phyloP scores from a whole-genome alignment of 768 basidiomycete genomes.

The Psilocybe cubensis region DNA sequence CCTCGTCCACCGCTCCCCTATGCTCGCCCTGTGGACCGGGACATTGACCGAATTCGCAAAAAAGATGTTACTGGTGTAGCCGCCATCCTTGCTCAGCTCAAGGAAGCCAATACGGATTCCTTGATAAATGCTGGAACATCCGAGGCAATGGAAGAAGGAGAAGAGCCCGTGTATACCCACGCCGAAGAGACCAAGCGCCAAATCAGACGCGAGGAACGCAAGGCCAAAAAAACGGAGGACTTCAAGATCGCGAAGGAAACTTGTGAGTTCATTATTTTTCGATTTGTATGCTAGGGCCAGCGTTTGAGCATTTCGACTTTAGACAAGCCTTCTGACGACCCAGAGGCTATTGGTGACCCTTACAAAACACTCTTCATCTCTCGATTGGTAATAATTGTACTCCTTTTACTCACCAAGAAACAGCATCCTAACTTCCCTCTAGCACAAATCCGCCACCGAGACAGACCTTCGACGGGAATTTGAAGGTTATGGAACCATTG shows the following conservation, averaged over 20 bases:
- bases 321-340: slow-evolving; percentile 94
- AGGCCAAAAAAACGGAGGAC: slow-evolving; percentile 73
- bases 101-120: slow-evolving; percentile 76
- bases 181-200: slow-evolving; percentile 85
- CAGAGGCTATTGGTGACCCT: slow-evolving; percentile 92
- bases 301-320: slow-evolving; percentile 15
- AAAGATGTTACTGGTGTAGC: slow-evolving; percentile 84
- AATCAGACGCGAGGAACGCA: slow-evolving; percentile 76
- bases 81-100: slow-evolving; percentile 67
- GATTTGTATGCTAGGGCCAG: not conserved
- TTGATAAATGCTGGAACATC: slow-evolving; percentile 59
- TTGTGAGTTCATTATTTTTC: slow-evolving; percentile 57
- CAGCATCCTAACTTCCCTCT: slow-evolving; percentile 12
- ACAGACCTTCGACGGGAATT: slow-evolving; percentile 94
- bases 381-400: slow-evolving; percentile 60
- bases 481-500: slow-evolving; percentile 93
- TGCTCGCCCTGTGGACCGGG: slow-evolving; percentile 80
- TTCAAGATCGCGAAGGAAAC: slow-evolving; percentile 83
- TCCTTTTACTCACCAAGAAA: not conserved
- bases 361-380: slow-evolving; percentile 99
- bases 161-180: slow-evolving; percentile 79
- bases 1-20: slow-evolving; percentile 92
- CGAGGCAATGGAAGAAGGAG: slow-evolving; percentile 83
- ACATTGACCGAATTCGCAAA: slow-evolving; percentile 71
- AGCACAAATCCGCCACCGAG: slow-evolving; percentile 94